Evolutionary conservation across 441 rosid species (phyloP).

Genomic region (Geranium incanum): DNA sequence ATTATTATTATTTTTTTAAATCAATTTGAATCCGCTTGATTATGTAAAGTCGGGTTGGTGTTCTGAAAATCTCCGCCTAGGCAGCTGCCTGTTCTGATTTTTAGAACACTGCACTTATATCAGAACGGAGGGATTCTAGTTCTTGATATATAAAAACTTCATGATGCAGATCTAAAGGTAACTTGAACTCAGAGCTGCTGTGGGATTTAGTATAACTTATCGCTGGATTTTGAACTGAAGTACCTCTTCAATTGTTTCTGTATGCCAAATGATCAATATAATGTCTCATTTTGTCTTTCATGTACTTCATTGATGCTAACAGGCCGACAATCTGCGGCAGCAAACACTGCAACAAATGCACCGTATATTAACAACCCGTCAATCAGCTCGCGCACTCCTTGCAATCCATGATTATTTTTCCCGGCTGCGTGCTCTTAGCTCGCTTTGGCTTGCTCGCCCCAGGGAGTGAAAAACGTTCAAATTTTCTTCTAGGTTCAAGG

Average conservation of each 20-base stretch:
- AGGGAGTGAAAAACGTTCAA: slow-evolving; percentile 43
- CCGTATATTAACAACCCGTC: slow-evolving; percentile 72
- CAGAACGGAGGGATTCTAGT: too few species aligned
- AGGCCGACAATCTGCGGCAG: slow-evolving; percentile 93
- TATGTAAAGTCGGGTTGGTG: too few species aligned
- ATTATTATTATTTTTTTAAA: too few species aligned
- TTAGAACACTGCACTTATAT: too few species aligned
- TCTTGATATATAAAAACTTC: neutral
- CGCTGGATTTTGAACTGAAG: neutral
- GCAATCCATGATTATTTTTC: slow-evolving; percentile 81
- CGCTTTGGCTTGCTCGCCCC: slow-evolving; percentile 94
- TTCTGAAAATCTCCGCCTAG: too few species aligned
- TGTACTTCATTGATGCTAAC: slow-evolving; percentile 17
- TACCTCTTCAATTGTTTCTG: neutral
- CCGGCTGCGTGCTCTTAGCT: slow-evolving; percentile 89
- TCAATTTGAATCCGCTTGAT: too few species aligned
- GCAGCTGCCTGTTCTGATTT: too few species aligned
- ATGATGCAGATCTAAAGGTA: neutral
- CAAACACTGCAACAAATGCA: slow-evolving; percentile 86
- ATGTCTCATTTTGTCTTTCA: neutral
- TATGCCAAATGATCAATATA: neutral
- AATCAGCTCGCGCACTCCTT: slow-evolving; percentile 85
- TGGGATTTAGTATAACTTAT: neutral
- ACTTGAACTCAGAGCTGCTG: neutral
- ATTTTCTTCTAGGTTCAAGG: neutral